phyloP scores from a whole-genome alignment of 1,284 basidiomycete species.

The Vanrija sp. region DNA sequence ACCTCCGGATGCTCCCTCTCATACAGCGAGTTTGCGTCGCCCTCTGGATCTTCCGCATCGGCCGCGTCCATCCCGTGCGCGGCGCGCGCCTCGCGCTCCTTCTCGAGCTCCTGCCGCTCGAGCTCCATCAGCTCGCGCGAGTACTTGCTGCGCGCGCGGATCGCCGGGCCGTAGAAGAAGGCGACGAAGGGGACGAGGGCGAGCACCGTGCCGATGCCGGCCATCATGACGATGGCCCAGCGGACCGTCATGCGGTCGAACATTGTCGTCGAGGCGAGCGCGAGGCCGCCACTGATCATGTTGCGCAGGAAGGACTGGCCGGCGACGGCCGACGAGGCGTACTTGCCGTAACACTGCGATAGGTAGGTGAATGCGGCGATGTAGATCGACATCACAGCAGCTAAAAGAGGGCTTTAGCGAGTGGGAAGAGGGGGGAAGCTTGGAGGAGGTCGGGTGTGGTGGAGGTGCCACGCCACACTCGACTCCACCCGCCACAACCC shows the following conservation, averaged over 20 bases:
- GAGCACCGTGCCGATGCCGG: constrained; percentile 14
- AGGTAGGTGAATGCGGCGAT: constrained; percentile 31
- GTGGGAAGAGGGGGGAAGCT: neutral
- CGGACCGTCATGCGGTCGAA: constrained; percentile 12
- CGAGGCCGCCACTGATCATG: constrained; percentile 20
- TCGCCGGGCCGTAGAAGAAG: constrained; percentile 36
- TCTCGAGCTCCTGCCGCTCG: constrained; percentile 31
- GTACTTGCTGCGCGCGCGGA: constrained; percentile 35
- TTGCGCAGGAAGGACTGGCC: constrained; percentile 28
- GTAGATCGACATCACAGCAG: constrained; percentile 29
- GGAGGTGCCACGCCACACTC: neutral
- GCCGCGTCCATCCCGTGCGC: neutral
- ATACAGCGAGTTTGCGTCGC: no score
- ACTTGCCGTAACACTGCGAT: constrained; percentile 27
- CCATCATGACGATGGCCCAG: constrained; percentile 15
- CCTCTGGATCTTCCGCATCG: no score
- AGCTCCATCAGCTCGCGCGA: constrained; percentile 38
- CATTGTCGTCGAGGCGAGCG: constrained; percentile 18
- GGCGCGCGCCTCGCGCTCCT: constrained; percentile 17
- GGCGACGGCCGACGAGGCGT: constrained; percentile 22
- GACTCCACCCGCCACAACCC: neutral
- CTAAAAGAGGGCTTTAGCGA: neutral
- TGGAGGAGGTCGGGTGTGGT: neutral
- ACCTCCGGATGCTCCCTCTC: no score
- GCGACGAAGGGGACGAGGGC: constrained; percentile 40